Evolutionary conservation across 345 rosid genomes (phyloP).

Genomic region (Noccaea bulbosa): DNA sequence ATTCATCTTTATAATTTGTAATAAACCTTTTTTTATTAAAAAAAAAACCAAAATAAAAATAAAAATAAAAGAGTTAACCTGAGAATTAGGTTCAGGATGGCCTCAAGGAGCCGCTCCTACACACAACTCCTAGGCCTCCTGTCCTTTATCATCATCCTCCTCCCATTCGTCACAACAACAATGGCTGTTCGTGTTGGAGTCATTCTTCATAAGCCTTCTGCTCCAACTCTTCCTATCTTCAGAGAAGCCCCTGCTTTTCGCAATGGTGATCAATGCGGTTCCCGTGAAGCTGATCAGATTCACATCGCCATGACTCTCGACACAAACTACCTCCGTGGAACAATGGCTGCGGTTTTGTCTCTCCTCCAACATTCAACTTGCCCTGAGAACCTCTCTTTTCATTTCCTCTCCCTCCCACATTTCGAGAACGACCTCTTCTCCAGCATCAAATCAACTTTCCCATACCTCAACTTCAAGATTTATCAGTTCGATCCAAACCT

Average conservation of each 20-base stretch:
- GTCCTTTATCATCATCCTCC: conserved; percentile 55
- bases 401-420: conserved; percentile 59
- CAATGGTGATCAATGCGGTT: conserved; percentile 54
- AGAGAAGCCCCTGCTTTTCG: conserved; percentile 63
- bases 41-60: not conserved
- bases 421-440: conserved; percentile 48
- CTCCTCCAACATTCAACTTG: conserved; percentile 62
- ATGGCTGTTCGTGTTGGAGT: conserved; percentile 47
- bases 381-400: conserved; percentile 66
- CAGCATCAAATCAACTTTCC: conserved; percentile 60
- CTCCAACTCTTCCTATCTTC: conserved; percentile 49
- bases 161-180: conserved; percentile 44
- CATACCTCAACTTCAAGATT: conserved; percentile 60
- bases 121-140: conserved; percentile 62
- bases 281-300: conserved; percentile 39
- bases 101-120: conserved; percentile 55
- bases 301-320: conserved; percentile 73
- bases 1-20: conserved; percentile 35
- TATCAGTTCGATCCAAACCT: conserved; percentile 56
- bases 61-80: conserved; percentile 37
- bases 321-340: conserved; percentile 69
- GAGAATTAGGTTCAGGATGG: conserved; percentile 61
- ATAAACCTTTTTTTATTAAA: not conserved
- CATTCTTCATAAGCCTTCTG: conserved; percentile 44
- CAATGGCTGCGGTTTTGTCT: conserved; percentile 70